Conservation (phyloP, 257 asterid genomes). For the Salvia splendens region DNA sequence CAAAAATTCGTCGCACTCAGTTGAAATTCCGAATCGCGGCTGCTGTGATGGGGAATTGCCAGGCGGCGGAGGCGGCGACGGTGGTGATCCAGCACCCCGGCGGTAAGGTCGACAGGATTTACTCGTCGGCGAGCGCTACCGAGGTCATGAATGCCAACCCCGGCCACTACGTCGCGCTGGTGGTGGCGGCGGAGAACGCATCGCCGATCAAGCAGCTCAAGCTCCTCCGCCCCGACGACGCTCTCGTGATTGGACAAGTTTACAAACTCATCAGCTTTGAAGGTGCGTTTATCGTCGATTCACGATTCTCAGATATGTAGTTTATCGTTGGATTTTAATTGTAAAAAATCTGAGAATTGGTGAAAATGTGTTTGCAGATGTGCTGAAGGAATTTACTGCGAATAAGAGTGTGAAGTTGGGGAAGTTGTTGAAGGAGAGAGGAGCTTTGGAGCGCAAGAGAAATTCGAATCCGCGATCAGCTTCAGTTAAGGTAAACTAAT, state of each 20-base stretch:
- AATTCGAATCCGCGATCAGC: slow-evolving; percentile 24
- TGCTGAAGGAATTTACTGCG: slow-evolving; percentile 64
- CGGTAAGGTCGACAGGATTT: slow-evolving; percentile 66
- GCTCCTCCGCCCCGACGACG: slow-evolving; percentile 81
- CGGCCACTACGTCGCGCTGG: slow-evolving; percentile 79
- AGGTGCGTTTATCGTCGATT: slow-evolving; percentile 28
- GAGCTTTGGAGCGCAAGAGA: slow-evolving; percentile 41
- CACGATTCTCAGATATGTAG: too few species aligned
- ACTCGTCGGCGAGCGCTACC: slow-evolving; percentile 66
- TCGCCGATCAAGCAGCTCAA: slow-evolving; percentile 64
- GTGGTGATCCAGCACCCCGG: slow-evolving; percentile 74
- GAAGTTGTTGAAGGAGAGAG: slow-evolving; percentile 56
- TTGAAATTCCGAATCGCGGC: neutral
- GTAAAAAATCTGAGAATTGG: too few species aligned
- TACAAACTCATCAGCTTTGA: slow-evolving; percentile 79
- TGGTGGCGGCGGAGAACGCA: slow-evolving; percentile 50
- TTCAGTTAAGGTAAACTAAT: slow-evolving; percentile 36
- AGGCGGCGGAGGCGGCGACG: slow-evolving; percentile 88
- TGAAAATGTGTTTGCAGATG: slow-evolving; percentile 45
- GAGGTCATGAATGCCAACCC: slow-evolving; percentile 79
- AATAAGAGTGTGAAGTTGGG: slow-evolving; percentile 66
- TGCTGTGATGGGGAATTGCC: slow-evolving; percentile 73
- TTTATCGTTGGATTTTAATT: too few species aligned
- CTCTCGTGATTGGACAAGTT: slow-evolving; percentile 70
- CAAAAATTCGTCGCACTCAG: neutral